Evolutionary conservation across 208 protist genomes (phyloP).

Genomic region (Tritrichomonas foetus): DNA sequence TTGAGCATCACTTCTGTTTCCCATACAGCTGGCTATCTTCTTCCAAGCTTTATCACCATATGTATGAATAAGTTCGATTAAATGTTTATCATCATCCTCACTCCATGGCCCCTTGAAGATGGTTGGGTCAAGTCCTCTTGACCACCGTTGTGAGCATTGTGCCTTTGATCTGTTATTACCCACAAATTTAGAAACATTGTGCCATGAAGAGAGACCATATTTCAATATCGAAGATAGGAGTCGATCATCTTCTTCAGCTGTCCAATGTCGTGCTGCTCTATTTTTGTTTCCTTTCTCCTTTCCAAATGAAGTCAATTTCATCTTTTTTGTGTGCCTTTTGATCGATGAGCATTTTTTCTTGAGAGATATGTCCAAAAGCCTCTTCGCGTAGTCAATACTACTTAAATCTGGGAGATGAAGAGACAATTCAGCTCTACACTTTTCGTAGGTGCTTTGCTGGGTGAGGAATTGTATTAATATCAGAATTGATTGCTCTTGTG

Average conservation of each 20-base stretch:
- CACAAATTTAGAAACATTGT: background rate
- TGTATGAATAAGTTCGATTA: background rate
- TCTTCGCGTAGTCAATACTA: too few species aligned
- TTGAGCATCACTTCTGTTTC: constrained; percentile 31
- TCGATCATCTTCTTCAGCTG: background rate
- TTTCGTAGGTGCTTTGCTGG: too few species aligned
- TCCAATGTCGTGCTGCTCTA: constrained; percentile 7
- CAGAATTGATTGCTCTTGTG: too few species aligned
- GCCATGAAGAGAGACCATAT: background rate
- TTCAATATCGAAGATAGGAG: background rate
- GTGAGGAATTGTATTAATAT: too few species aligned
- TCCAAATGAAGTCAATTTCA: too few species aligned
- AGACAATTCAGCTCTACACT: too few species aligned
- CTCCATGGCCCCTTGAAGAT: background rate
- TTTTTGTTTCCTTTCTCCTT: too few species aligned
- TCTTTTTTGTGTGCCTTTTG: too few species aligned
- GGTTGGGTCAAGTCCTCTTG: background rate
- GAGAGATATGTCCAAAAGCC: too few species aligned
- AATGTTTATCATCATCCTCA: background rate
- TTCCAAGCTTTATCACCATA: constrained; percentile 23
- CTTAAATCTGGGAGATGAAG: too few species aligned
- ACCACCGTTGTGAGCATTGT: background rate
- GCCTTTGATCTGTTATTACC: background rate
- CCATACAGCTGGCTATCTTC: background rate
- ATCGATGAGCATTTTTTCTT: too few species aligned